Base-by-base conservation (phyloP, 2,329 filamentous ascomycete genomes). In the Cladosporium oxysporum region DNA sequence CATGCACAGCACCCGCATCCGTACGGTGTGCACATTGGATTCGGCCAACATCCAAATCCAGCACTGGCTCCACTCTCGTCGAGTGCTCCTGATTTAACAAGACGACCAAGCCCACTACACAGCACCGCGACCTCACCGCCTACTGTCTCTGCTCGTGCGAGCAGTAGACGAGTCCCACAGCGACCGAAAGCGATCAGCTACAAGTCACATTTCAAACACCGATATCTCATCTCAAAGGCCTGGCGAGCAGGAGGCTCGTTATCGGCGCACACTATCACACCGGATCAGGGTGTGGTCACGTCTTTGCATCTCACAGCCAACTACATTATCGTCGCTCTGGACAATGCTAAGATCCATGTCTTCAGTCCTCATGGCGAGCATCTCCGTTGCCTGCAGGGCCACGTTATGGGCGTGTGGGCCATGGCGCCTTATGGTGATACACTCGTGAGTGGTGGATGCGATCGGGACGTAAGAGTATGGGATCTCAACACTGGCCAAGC, bases 371-470 rank as follows among this genome's bases (percentile, higher is more conserved):
- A 95, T 71, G 95, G 95, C 37, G 89, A 93, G 71, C 88, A 92
- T 69, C 89, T 96, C 72, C 92, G 93, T 76, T 97, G 92, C 2
- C 82, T 99, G 31, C 90, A 95, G 75, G 95, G 95, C 12, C 95
- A 99, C 80, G 91, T 98, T 53, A 99, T 99, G 95, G 95, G 95
- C 49, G 95, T 99, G 23, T 99, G 95, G 95, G 95, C 95, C 58
- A 98, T 99, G 94, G 93, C 99, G 28, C 95, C 95, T 7, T 97
- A 93, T 91, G 94, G 92, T 67, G 94, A 99, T 77, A 90, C 92
- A 62, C 84, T 99, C 68, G 95, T 99, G 67, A 97, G 93, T 73
- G 95, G 95, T 73, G 95, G 95, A 6, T 99, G 95, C 77, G 95
- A 99, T 80, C 88, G 95, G 67, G 95, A 99, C 76, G 95, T 99